phyloP scores from a whole-genome alignment of 192 early-diverging fungal species.

The Neocallimastix lanati region DNA sequence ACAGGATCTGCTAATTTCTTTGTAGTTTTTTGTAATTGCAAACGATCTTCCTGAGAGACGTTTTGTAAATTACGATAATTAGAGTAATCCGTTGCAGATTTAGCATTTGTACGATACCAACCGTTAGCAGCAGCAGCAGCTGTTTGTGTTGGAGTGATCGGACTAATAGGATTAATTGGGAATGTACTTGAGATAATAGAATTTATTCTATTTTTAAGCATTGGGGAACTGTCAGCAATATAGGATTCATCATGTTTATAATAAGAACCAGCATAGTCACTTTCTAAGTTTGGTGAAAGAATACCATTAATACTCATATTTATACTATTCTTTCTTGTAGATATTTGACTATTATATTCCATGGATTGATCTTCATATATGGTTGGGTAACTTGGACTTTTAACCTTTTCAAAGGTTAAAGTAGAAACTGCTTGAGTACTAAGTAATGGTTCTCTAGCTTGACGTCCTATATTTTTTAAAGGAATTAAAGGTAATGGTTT shows the following conservation, averaged over 20 bases:
- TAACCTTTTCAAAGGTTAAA: neutral
- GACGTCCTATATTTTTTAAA: neutral
- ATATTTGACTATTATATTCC: neutral
- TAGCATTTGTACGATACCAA: neutral
- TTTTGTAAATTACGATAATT: neutral
- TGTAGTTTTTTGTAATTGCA: neutral
- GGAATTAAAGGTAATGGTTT: neutral
- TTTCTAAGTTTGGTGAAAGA: neutral
- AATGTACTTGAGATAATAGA: neutral
- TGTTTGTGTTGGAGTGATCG: neutral
- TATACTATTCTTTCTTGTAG: neutral
- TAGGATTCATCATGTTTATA: neutral
- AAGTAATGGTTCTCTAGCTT: neutral
- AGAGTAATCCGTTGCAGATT: neutral
- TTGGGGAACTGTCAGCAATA: neutral
- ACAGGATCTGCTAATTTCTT: neutral
- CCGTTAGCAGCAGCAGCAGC: neutral
- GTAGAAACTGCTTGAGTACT: neutral
- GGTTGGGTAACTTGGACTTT: neutral
- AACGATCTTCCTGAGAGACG: neutral
- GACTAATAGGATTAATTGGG: neutral
- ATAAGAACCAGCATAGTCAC: neutral
- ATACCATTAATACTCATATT: neutral
- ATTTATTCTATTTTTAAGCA: neutral
- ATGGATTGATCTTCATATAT: neutral